A percentile compares a stretch with the other conserved stretches of the same genome.
phyloP scores from a whole-genome alignment of 768 basidiomycete species.

The Pholiota microspora region DNA sequence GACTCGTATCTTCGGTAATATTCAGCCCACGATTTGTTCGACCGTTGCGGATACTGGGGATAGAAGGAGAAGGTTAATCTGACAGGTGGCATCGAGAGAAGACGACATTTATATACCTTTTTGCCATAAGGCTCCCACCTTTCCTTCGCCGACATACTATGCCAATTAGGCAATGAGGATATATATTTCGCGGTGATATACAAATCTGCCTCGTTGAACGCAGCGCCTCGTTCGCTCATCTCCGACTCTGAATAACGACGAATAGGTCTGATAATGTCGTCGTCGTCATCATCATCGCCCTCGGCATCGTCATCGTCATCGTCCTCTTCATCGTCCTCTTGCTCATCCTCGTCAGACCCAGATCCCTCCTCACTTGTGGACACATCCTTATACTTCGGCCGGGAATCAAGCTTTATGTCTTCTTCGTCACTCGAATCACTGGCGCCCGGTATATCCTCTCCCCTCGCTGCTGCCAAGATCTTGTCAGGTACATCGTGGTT shows the following conservation, averaged over 20 bases:
- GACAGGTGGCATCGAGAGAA: neutral
- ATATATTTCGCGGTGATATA: slow-evolving; percentile 61
- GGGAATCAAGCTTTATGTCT: slow-evolving; percentile 12
- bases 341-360: slow-evolving; percentile 21
- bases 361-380: slow-evolving; percentile 30
- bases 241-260: slow-evolving; percentile 36
- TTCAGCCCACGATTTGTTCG: slow-evolving; percentile 59
- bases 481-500: slow-evolving; percentile 68
- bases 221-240: slow-evolving; percentile 51
- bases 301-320: slow-evolving; percentile 23
- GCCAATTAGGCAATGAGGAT: slow-evolving; percentile 46
- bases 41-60: slow-evolving; percentile 52
- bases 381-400: slow-evolving; percentile 32
- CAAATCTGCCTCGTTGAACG: slow-evolving; percentile 62
- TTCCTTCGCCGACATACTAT: slow-evolving; percentile 36
- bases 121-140: slow-evolving; percentile 56
- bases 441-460: slow-evolving; percentile 17
- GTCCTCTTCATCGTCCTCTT: slow-evolving; percentile 21
- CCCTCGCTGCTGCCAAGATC: slow-evolving; percentile 46
- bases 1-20: slow-evolving; percentile 52
- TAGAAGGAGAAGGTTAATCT: too few relatives aligned
- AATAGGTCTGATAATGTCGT: slow-evolving; percentile 36
- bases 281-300: slow-evolving; percentile 29
- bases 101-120: slow-evolving; percentile 33
- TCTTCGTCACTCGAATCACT: slow-evolving; percentile 16